Conservation (phyloP, 2,329 filamentous ascomycete genomes). For the Cladophialophora chaetospira region DNA sequence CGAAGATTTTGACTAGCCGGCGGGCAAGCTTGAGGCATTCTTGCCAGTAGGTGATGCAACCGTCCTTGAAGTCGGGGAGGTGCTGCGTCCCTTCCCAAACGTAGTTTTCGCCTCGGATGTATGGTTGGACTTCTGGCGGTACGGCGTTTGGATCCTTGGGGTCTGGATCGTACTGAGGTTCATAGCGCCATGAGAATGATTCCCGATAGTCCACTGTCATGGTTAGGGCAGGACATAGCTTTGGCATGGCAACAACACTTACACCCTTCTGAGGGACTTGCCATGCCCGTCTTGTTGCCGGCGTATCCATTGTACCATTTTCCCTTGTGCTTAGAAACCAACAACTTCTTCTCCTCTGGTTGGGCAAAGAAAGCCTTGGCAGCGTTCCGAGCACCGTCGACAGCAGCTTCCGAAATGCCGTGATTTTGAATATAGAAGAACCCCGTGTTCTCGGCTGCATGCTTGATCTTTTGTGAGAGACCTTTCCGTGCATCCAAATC, state of each 20-base stretch:
- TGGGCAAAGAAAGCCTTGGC: conserved; percentile 50
- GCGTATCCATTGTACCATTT: conserved; percentile 35
- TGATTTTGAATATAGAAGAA: conserved; percentile 55
- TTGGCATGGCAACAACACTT: not conserved
- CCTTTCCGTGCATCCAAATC: conserved; percentile 41
- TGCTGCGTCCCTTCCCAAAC: conserved; percentile 56
- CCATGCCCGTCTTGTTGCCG: conserved; percentile 8
- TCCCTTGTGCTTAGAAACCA: conserved; percentile 51
- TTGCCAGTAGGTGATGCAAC: conserved; percentile 52
- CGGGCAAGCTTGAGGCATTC: conserved; percentile 55
- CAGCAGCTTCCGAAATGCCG: conserved; percentile 41
- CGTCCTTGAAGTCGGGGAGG: conserved; percentile 51
- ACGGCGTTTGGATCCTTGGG: conserved; percentile 45
- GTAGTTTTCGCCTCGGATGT: conserved; percentile 53
- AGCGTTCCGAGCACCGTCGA: conserved; percentile 49
- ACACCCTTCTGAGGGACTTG: conserved; percentile 26
- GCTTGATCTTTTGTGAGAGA: conserved; percentile 47
- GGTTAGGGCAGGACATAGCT: not conserved
- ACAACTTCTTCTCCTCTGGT: conserved; percentile 49
- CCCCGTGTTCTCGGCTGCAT: conserved; percentile 52
- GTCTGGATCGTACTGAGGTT: conserved; percentile 55
- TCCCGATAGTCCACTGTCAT: conserved; percentile 52
- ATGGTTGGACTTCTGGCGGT: conserved; percentile 46
- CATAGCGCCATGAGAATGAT: conserved; percentile 56
- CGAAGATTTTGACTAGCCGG: conserved; percentile 55